Conservation (phyloP, 306 rosid species). For the Comarum palustre region DNA sequence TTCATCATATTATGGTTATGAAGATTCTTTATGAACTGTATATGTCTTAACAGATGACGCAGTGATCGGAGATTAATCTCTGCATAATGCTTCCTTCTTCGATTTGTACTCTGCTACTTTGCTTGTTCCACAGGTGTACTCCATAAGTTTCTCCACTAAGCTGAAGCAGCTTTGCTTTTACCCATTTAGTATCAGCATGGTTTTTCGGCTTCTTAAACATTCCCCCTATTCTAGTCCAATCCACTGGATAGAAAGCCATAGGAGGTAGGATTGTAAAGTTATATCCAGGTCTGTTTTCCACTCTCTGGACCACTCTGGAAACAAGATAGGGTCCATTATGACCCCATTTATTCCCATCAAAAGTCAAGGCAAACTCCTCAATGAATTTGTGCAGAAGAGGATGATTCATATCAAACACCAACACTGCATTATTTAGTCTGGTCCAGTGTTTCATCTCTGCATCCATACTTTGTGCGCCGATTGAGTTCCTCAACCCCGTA, state of each 20-base stretch:
- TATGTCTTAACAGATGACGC: conserved; percentile 41
- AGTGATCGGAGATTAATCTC: conserved; percentile 47
- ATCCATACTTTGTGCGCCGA: conserved; percentile 70
- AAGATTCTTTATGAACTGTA: conserved; percentile 20
- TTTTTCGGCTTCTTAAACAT: conserved; percentile 45
- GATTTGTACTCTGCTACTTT: conserved; percentile 48
- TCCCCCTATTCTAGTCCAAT: conserved; percentile 54
- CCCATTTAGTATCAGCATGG: conserved; percentile 45
- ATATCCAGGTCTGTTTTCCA: conserved; percentile 25
- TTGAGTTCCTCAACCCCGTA: conserved; percentile 50
- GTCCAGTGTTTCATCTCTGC: conserved; percentile 50
- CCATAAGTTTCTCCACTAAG: conserved; percentile 52
- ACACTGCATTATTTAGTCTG: conserved; percentile 70
- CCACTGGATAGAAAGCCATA: conserved; percentile 58
- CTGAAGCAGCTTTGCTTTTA: conserved; percentile 44
- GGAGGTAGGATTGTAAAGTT: conserved; percentile 51
- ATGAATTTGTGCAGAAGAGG: conserved; percentile 70
- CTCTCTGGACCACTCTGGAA: conserved; percentile 59
- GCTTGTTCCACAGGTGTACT: conserved; percentile 71
- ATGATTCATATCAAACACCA: conserved; percentile 69
- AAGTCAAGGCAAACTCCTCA: conserved; percentile 58
- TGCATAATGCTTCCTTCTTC: conserved; percentile 67
- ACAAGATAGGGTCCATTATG: conserved; percentile 85
- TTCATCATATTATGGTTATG: neutral
- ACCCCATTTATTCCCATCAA: conserved; percentile 83